phyloP scores from a whole-genome alignment of 106 monocot species.

The Narthecium ossifragum region DNA sequence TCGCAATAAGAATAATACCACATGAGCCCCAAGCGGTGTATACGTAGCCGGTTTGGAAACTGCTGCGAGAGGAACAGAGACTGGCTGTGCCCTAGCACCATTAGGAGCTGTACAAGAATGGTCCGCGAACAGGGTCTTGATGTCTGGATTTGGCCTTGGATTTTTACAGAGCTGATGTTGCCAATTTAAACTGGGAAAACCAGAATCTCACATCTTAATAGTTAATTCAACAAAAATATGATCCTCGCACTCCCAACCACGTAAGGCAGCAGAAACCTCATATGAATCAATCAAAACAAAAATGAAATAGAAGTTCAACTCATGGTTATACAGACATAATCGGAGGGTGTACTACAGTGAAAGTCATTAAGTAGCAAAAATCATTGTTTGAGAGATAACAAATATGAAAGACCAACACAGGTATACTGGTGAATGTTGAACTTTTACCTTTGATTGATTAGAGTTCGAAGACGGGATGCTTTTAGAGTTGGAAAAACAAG shows the following conservation, averaged over 20 bases:
- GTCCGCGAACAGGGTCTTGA: constrained; percentile 22
- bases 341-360: no score
- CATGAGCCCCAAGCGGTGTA: constrained; percentile 9
- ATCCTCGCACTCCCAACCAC: no score
- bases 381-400: not conserved
- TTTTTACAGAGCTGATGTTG: constrained; percentile 18
- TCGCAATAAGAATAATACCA: not conserved
- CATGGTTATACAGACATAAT: not conserved
- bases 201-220: not conserved
- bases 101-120: constrained; percentile 12
- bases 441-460: constrained; percentile 19
- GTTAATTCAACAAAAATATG: no score
- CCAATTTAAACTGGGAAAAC: constrained; percentile 13
- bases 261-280: no score
- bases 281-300: not conserved
- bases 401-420: not conserved
- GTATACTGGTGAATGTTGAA: not conserved
- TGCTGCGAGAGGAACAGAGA: constrained; percentile 8
- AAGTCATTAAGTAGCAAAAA: no score
- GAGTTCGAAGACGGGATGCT: constrained; percentile 6
- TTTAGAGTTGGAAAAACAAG: constrained; percentile 12
- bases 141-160: constrained; percentile 10
- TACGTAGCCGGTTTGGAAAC: constrained; percentile 9
- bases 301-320: not conserved
- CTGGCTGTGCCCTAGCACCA: constrained; percentile 10